Base-by-base conservation (phyloP, 2,329 filamentous ascomycete species). In the Aspergillus felis region DNA sequence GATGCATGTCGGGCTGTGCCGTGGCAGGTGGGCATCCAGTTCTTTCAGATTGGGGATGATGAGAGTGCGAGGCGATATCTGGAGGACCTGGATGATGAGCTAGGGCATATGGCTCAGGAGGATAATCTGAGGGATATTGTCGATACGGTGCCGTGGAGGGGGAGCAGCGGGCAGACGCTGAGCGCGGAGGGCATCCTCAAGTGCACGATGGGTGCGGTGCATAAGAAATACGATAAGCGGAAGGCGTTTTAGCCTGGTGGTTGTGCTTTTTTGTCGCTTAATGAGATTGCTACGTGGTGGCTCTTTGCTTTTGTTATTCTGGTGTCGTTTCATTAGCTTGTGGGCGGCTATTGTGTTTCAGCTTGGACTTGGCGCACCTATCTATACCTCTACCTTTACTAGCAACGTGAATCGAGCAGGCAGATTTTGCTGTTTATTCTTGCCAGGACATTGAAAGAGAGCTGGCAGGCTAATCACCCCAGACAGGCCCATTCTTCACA, bases 41-140 rank as follows among this genome's bases (percentile, higher is more conserved):
- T 97, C 78, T 96, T 97, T 79, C 93, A 97, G 75, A 89, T 97
- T 48, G 93, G 94, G 56, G 81, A 84, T 51, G 90, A 96, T 64
- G 69, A 76, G 0, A 78, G 74, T 0, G 93, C 92, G 0, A 79
- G 81, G 1, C 74, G 80, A 63, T 85, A 88, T 55, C 79, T 97
- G 42, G 78, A 83, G 64, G 81, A 87, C 50, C 80, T 97, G 7
- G 93, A 97, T 69, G 90, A 97, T 71, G 82, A 83, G 3, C 76
- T 94, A 38, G 78, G 46, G 68, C 83, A n/a, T 77, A 79, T 27
- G 77, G 81, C 29, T 79, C 81, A 14, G 71, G 55, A 65, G 48
- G 57, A 63, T 5, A 54, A 57, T 3, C 51, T 93, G 17, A 80
- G 93, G 20, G 93, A 97, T 75, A 97, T 97, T 68, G 91, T 97